These are phyloP conservation scores for Neurospora tetraspora DNA, from an alignment of 495 filamentous ascomycete species.

Conservation along the genomic window DNA sequence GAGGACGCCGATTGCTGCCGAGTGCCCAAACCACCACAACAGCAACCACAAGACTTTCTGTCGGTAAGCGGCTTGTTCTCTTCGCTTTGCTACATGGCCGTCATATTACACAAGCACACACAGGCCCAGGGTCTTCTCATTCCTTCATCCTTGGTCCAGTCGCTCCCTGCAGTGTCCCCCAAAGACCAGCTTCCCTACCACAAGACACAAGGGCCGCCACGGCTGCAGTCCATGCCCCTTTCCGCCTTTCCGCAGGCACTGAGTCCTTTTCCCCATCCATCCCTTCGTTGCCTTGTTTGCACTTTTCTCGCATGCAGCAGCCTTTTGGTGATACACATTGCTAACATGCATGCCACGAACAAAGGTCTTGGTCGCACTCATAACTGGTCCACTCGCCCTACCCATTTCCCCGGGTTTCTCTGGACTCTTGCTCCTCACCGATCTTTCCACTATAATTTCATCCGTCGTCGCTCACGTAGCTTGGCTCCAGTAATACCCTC, in stretches of 20 bases:
- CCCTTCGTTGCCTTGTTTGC: slow-evolving; percentile 9
- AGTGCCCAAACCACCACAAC: slow-evolving; percentile 1
- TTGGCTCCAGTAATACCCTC: not conserved
- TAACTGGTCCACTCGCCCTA: not conserved
- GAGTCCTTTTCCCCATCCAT: slow-evolving; percentile 26
- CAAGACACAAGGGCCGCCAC: slow-evolving; percentile 15
- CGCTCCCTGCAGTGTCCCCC: not conserved
- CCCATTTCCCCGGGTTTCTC: not conserved
- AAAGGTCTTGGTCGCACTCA: not conserved
- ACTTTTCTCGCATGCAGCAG: not conserved
- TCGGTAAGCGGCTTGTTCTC: slow-evolving; percentile 2
- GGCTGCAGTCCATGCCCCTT: slow-evolving; percentile 28
- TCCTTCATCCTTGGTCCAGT: not conserved
- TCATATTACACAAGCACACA: slow-evolving; percentile 9
- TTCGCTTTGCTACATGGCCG: slow-evolving; percentile 4
- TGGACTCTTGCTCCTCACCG: not conserved
- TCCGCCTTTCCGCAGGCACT: slow-evolving; percentile 23
- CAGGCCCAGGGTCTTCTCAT: slow-evolving; percentile 4
- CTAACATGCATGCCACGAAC: not conserved
- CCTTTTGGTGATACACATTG: not conserved
- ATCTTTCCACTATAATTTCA: not conserved
- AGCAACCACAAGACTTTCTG: slow-evolving; percentile 2
- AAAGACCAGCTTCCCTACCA: too few species aligned
- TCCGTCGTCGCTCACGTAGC: not conserved
- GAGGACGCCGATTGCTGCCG: slow-evolving; percentile 2